Evolutionary conservation across 1,284 basidiomycete species (phyloP), one percentile per base, ranked within the genome.

Genomic region (Meira miltonrushii): DNA sequence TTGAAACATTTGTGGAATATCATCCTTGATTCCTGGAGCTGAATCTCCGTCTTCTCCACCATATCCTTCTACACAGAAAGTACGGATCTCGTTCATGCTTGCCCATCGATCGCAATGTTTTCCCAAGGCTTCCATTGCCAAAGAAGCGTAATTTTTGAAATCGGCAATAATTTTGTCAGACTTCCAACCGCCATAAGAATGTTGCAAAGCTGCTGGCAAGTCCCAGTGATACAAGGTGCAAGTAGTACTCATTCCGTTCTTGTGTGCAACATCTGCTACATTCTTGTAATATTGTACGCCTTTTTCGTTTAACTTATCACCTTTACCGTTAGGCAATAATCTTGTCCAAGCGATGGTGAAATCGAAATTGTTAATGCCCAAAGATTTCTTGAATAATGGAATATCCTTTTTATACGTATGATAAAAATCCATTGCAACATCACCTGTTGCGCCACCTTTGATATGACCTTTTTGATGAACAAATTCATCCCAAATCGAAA

Each of bases 221-320:
- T 61, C 60, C 60, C 59, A 61, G 33, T 61, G 57, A 37, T 56
- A 60, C 38, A 61, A 39, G 4, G 60, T 62, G 23, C 59, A 60
- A 25, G 10, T 39, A n/a, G 53, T 37, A 13, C 38, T 6, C 48
- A 60, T 54, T 49, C 47, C 50, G n/a, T 43, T 39, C n/a, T 21
- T 17, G 25, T 61, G 48, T 6, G 48, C 50, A 21, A 40, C 33
- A 37, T 55, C 12, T 25, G 47, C 41, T 23, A 62, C 48, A 46
- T 54, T 21, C 28, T 49, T 41, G 41, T 62, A 62, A 37, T 44
- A 62, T 28, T 55, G 47, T 17, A 62, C 23, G 19, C 60, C 60
- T 23, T 23, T 43, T 28, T 61, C n/a, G 33, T 58, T 58, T 19
- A 49, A 23, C 0, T 54, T 51, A 6, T 54, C 43, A 23, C 53